Base-by-base conservation (phyloP, 345 rosid species). In the Salix viminalis region DNA sequence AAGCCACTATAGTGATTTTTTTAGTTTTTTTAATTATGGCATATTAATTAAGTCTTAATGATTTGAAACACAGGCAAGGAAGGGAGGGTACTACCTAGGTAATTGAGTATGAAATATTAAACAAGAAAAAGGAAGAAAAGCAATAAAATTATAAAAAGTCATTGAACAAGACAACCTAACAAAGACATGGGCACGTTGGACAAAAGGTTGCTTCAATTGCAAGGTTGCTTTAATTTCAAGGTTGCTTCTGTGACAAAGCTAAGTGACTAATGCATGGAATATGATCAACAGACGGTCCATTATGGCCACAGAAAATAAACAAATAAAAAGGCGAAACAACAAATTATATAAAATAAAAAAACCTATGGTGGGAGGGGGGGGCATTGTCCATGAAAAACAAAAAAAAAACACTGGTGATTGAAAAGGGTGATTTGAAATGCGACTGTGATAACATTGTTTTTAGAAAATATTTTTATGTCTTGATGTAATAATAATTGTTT, bases 261-360 rank as follows among this genome's bases (percentile, higher is more conserved):
- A 66, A 19, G 12, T 15, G 69, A 10, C 8, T 18, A 21, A 21
- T 30, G 23, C 42, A 30, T 30, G 60, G 39, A 24, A 26, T 44
- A 24, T 46, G 58, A 70, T 26, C 73, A 7, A 4, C 54, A 16
- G 79, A 28, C 50, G 42, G 58, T 61, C 65, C 80, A 46, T 67
- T 72, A 7, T 60, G 69, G 54, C 62, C 14, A 36, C 6, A 26
- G 52, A 14, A 46, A 12, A 46, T 7, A 41, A 41, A 41, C 2
- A 41, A 41, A 54, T 5, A 56, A 73, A 72, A 50, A 24, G 1
- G 37, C 24, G 13, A 7, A 23, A 65, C 8, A 2, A 44, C 24
- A 18, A 56, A 58, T 46, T 19, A 16, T 30, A 36, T 36, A 36
- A 36, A 0, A 34, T 0, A 23, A 24, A 72, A 50, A n/a, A 16